Percentiles rank a stretch among this genome's conserved stretches.
Evolutionary conservation across 139 green algal genomes (phyloP).

Genomic region (Volvox reticuliferus): DNA sequence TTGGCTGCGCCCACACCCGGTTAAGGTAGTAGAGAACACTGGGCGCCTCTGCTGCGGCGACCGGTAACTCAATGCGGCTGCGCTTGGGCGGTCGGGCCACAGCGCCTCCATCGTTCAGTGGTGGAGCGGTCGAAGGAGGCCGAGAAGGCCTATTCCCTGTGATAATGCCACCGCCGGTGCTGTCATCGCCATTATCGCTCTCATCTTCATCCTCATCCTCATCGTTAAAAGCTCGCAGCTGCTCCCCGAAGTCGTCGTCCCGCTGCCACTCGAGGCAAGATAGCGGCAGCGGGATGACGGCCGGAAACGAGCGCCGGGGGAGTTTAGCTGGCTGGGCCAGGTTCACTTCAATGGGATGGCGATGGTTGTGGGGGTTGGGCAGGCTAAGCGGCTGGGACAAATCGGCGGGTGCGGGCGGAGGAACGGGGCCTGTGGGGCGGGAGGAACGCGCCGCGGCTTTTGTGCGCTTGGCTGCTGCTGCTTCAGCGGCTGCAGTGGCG

Average conservation of each 20-base stretch:
- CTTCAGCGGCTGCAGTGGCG: not conserved
- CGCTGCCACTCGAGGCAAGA: conserved; percentile 4
- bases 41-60: not conserved
- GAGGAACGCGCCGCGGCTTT: not conserved
- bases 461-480: not conserved
- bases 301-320: conserved; percentile 11
- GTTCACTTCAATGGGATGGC: not conserved
- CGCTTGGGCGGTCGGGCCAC: not conserved
- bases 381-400: not conserved
- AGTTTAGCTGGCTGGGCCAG: not conserved
- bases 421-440: not conserved
- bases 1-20: conserved; percentile 1
- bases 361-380: not conserved
- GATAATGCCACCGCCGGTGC: not conserved
- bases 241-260: not conserved
- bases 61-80: not conserved
- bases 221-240: not conserved
- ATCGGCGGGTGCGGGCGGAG: conserved; percentile 14
- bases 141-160: not conserved
- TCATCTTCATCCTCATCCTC: not conserved
- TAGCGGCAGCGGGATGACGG: conserved; percentile 15
- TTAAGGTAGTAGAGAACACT: conserved; percentile 38
- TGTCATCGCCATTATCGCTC: not conserved
- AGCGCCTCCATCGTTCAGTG: not conserved
- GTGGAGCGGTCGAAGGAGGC: not conserved